A percentile compares a stretch with the other conserved stretches of the same genome.
Conservation (phyloP, 1,284 basidiomycete genomes). For the Amylostereum areolatum region DNA sequence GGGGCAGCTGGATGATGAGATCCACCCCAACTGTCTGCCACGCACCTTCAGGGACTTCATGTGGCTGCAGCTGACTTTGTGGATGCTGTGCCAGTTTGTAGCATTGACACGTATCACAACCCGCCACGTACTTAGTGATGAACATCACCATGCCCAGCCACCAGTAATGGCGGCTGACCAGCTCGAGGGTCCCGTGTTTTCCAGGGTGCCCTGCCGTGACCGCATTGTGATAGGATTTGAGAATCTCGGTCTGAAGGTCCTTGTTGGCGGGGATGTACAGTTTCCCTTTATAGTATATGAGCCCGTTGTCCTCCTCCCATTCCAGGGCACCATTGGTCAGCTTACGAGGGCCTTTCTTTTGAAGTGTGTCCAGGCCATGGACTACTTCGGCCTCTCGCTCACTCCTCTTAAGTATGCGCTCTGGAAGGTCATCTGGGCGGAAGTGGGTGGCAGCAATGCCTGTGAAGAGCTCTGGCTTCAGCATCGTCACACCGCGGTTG, state of each 20-base stretch:
- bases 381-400: neutral
- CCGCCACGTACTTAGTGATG: slow-evolving; percentile 26
- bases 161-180: slow-evolving; percentile 31
- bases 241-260: neutral
- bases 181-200: neutral
- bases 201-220: neutral
- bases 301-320: neutral
- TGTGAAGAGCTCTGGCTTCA: neutral
- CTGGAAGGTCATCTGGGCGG: neutral
- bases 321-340: neutral
- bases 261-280: neutral
- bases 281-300: neutral
- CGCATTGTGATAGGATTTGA: neutral
- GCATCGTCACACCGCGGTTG: neutral
- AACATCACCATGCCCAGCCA: slow-evolving; percentile 33
- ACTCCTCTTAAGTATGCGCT: neutral
- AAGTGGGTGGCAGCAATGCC: neutral
- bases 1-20: no score
- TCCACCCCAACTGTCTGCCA: no score
- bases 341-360: neutral
- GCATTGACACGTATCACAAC: slow-evolving; percentile 33
- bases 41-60: no score
- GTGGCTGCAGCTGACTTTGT: no score
- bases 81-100: neutral
- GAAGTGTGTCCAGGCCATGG: neutral